A percentile compares a stretch with the other conserved stretches of the same genome.
These are phyloP conservation scores for Filosporella fistucella DNA, from an alignment of 495 filamentous ascomycete genomes.

Conservation along the genomic window DNA sequence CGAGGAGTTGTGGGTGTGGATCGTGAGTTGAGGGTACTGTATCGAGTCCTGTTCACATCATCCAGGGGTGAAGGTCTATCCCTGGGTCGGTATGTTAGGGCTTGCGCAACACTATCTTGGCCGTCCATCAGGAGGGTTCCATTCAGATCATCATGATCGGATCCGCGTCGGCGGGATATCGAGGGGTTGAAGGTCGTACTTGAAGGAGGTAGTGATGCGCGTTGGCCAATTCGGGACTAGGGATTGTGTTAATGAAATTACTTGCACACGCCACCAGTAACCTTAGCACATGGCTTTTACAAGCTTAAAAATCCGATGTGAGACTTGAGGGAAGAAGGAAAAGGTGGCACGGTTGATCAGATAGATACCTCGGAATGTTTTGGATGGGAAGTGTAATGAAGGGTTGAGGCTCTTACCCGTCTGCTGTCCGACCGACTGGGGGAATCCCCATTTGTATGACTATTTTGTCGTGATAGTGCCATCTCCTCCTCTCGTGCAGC, in stretches of 20 bases:
- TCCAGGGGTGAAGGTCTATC: conserved; percentile 42
- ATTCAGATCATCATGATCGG: conserved; percentile 15
- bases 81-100: conserved; percentile 33
- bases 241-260: conserved; percentile 16
- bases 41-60: conserved; percentile 36
- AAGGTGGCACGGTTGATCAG: neutral
- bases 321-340: conserved; percentile 9
- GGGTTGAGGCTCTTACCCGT: conserved; percentile 12
- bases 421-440: conserved; percentile 10
- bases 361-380: neutral
- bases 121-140: conserved; percentile 11
- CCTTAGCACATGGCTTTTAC: conserved; percentile 4
- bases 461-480: conserved; percentile 26
- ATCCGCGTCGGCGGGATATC: conserved; percentile 19
- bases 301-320: neutral
- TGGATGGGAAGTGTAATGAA: neutral
- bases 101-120: conserved; percentile 18
- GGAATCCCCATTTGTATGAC: conserved; percentile 5
- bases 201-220: conserved; percentile 20
- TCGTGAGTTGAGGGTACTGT: conserved; percentile 32
- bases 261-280: conserved; percentile 6
- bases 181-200: conserved; percentile 5
- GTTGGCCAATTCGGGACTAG: conserved; percentile 23
- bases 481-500: conserved; percentile 47
- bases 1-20: conserved; percentile 41